Evolutionary conservation across 345 rosid genomes (phyloP), one percentile per base, ranked within the genome.

Genomic region (Bruguiera parviflora): DNA sequence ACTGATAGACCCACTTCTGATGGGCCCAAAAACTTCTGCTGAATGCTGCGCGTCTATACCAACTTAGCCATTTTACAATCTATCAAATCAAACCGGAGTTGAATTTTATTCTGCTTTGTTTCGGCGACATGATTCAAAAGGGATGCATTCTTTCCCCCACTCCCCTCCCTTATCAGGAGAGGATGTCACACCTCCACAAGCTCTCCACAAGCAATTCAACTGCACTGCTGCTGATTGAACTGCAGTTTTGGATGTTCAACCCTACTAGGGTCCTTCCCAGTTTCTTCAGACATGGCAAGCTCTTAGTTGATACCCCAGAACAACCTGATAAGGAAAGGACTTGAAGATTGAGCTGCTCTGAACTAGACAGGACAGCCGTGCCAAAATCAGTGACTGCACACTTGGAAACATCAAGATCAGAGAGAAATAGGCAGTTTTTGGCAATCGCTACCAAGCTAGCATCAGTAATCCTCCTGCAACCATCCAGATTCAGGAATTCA

Each of bases 161-260:
- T 56, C 56, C 13, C 58, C 56, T 65, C 11, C 6, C 27, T 10
- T 69, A 71, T 89, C 76, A 95, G 76, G 73, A 85, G 33, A 95
- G 94, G 84, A 92, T 84, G 69, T 95, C 97, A 29, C 97, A 95
- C 75, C 83, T 86, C 90, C 92, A 92, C 60, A 92, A 80, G 63
- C 77, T 83, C 69, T 87, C 89, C 66, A 84, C 78, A 32, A 95
- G 92, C 63, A 82, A 57, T 65, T 84, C 88, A 11, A 87, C 71
- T 6, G 87, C 77, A 61, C 78, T 72, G 70, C 60, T 62, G 75
- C 88, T 87, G 61, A 95, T 80, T 63, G 83, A 78, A n/a, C 79
- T 89, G 86, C 99, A 95, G 57, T 81, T 83, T 77, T 88, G 89
- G 65, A 95, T 83, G 57, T 92, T 90, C 79, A 95, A 77, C 33